These are phyloP conservation scores for Metschnikowia borealis DNA, from an alignment of 805 yeast genomes.

Conservation along the genomic window DNA sequence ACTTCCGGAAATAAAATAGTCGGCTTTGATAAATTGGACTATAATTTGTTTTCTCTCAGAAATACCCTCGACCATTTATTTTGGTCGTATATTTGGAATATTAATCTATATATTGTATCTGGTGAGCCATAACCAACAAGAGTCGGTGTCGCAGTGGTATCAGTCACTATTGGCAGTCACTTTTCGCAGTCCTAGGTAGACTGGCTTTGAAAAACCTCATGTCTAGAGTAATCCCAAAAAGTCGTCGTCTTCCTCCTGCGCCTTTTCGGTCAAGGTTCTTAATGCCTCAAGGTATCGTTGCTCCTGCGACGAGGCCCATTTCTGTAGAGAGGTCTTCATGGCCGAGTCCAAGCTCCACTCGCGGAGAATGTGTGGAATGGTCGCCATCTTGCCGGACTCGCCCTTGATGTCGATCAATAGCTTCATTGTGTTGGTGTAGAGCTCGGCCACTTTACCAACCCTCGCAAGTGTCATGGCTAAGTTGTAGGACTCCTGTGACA, in stretches of 20 bases:
- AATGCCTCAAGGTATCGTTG: slow-evolving; percentile 21
- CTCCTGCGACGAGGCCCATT: slow-evolving; percentile 21
- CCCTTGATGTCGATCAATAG: slow-evolving; percentile 28
- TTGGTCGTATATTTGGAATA: too few relatives aligned
- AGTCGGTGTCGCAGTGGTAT: too few relatives aligned
- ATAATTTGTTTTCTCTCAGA: too few relatives aligned
- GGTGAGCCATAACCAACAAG: too few relatives aligned
- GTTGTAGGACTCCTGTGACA: slow-evolving; percentile 21
- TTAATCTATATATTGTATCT: too few relatives aligned
- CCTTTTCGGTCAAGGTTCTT: slow-evolving; percentile 24
- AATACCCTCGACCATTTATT: too few relatives aligned
- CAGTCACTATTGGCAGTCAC: too few relatives aligned
- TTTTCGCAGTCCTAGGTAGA: too few relatives aligned
- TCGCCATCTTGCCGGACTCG: slow-evolving; percentile 24
- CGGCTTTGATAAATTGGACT: too few relatives aligned
- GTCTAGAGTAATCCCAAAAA: slow-evolving; percentile 29
- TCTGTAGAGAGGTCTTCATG: slow-evolving; percentile 24
- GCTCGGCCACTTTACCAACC: slow-evolving; percentile 5
- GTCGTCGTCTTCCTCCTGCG: slow-evolving; percentile 28
- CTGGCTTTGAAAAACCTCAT: too few relatives aligned
- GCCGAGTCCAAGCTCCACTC: slow-evolving; percentile 33
- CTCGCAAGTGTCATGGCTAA: neutral
- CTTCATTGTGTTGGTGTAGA: slow-evolving; percentile 23
- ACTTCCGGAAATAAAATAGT: too few relatives aligned
- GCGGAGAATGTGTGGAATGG: slow-evolving; percentile 27